Evolutionary conservation across 2,329 filamentous ascomycete species (phyloP).

Genomic region (Diaporthe sp.): DNA sequence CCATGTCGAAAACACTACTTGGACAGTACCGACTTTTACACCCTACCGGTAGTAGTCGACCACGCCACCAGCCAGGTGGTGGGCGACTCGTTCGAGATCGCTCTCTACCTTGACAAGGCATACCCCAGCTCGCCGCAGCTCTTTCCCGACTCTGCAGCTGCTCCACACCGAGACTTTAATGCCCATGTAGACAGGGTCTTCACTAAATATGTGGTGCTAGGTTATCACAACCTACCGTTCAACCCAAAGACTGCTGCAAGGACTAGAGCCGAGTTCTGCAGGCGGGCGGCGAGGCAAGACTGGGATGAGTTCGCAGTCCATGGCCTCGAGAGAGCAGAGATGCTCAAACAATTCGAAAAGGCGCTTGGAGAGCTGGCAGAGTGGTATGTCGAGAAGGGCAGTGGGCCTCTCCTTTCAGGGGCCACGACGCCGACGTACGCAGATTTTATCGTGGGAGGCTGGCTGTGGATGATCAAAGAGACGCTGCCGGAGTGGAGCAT

Average conservation of each 20-base stretch:
- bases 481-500: slow-evolving; percentile 61
- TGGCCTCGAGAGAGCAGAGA: slow-evolving; percentile 55
- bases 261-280: slow-evolving; percentile 61
- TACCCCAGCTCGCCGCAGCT: slow-evolving; percentile 56
- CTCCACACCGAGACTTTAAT: slow-evolving; percentile 59
- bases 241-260: slow-evolving; percentile 62
- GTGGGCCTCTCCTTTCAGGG: slow-evolving; percentile 62
- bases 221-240: slow-evolving; percentile 59
- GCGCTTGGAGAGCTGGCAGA: slow-evolving; percentile 57
- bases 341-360: slow-evolving; percentile 55
- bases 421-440: slow-evolving; percentile 63
- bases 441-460: slow-evolving; percentile 69
- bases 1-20: slow-evolving; percentile 64
- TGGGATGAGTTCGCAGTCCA: slow-evolving; percentile 60
- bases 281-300: slow-evolving; percentile 57
- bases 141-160: slow-evolving; percentile 7
- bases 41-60: slow-evolving; percentile 33
- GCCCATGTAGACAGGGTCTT: slow-evolving; percentile 67
- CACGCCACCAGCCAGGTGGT: slow-evolving; percentile 49
- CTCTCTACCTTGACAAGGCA: slow-evolving; percentile 67
- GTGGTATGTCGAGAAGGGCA: slow-evolving; percentile 53
- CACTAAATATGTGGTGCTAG: slow-evolving; percentile 58
- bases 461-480: slow-evolving; percentile 62
- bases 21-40: slow-evolving; percentile 62
- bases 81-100: slow-evolving; percentile 77